Evolutionary conservation across 768 basidiomycete genomes (phyloP).

Genomic region (Termitomyces sp.): DNA sequence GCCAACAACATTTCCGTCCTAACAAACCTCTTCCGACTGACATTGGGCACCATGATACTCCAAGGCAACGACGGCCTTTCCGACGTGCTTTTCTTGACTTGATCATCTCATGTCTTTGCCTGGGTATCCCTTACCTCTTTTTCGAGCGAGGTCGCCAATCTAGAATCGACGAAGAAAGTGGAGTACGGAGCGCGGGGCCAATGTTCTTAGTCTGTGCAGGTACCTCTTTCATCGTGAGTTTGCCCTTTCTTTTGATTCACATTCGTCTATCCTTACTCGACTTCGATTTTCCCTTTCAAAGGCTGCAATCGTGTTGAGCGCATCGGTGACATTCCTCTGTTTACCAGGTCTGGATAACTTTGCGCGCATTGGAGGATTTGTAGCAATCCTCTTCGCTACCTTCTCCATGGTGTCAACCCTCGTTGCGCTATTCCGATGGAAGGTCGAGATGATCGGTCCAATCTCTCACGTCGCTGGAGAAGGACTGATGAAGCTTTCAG

Average conservation of each 20-base stretch:
- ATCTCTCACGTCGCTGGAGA: conserved; percentile 52
- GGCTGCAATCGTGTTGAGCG: conserved; percentile 80
- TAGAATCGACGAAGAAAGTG: conserved; percentile 60
- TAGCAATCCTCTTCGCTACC: conserved; percentile 66
- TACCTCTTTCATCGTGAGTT: conserved; percentile 60
- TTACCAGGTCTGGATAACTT: conserved; percentile 69
- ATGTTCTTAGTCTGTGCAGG: conserved; percentile 64
- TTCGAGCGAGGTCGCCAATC: conserved; percentile 47
- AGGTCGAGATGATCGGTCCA: conserved; percentile 57
- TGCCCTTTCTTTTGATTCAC: not conserved
- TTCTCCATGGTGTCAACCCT: conserved; percentile 68
- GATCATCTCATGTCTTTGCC: conserved; percentile 58
- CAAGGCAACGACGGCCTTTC: conserved; percentile 34
- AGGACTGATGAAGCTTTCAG: conserved; percentile 47
- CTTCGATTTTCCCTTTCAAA: conserved; percentile 24
- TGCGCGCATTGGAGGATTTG: conserved; percentile 60
- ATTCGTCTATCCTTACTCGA: conserved; percentile 12
- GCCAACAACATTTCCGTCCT: conserved; percentile 67
- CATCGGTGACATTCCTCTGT: conserved; percentile 78
- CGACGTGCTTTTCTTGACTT: conserved; percentile 53
- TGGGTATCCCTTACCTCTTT: conserved; percentile 81
- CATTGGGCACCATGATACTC: conserved; percentile 24
- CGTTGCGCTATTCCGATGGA: conserved; percentile 66
- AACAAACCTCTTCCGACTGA: conserved; percentile 63
- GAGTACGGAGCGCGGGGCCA: conserved; percentile 45